Evolutionary conservation across 2,329 filamentous ascomycete genomes (phyloP), one percentile per base, ranked within the genome.

Genomic region (Scedosporium aurantiacum): DNA sequence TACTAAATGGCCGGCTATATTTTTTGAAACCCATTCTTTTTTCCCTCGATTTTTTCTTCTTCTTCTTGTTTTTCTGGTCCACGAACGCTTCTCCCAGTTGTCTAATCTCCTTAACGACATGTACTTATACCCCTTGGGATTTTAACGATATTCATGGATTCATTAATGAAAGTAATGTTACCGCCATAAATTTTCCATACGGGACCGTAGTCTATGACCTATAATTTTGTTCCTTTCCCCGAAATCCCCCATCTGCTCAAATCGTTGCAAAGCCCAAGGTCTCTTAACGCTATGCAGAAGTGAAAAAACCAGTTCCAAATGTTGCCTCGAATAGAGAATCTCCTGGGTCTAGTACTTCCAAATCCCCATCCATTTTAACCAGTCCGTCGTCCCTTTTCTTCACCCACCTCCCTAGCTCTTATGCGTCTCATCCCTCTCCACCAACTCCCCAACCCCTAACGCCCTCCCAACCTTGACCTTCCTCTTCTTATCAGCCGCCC

Each of bases 391-490:
- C n/a, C n/a, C n/a, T 4, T 3, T 37, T 37, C 1, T 4, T 37
- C 32, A 37, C 8, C 10, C 21, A 3, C 45, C n/a, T 7, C 57
- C 66, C 62, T 72, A 69, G 61, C 78, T 74, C 65, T 81, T 80
- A 65, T 75, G 23, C 27, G 47, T 80, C 74, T 88, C 86, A 64
- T 83, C 83, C 76, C 83, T 85, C 78, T 91, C 88, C 23, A 91
- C 86, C 69, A 91, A 73, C 66, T 88, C 87, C 2, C 86, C 89
- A 0, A 96, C 91, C 1, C 92, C 92, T 58, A 95, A 71, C 0
- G 80, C 82, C 68, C 91, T 79, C 16, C 92, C 92, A 58, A 97
- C 88, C 76, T 91, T 92, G 63, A 95, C 89, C 65, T 88, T 81
- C 84, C 88, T 89, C 71, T 83, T 86, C 60, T 82, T 79, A 58